A percentile compares a stretch with the other conserved stretches of the same genome.
Evolutionary conservation across 2,329 filamentous ascomycete genomes (phyloP).

Genomic region (Fusarium austroafricanum): DNA sequence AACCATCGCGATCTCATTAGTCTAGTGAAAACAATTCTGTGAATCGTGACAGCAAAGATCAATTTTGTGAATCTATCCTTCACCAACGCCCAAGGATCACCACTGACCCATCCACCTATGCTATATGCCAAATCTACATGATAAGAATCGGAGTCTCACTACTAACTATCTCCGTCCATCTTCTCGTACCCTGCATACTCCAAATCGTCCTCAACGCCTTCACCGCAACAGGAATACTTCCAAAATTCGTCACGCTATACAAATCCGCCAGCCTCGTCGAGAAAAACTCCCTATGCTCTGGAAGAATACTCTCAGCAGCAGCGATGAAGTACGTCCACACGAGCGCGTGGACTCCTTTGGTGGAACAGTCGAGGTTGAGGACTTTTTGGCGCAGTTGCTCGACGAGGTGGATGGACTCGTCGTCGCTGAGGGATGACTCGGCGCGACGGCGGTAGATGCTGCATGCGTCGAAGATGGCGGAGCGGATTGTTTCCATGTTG

Average conservation of each 20-base stretch:
- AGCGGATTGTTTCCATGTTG: constrained; percentile 39
- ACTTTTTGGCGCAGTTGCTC: constrained; percentile 50
- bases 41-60: no score
- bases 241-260: constrained; percentile 51
- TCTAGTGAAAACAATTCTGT: no score
- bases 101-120: neutral
- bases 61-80: neutral
- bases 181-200: constrained; percentile 39
- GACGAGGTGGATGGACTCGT: constrained; percentile 45
- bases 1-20: no score
- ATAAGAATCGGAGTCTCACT: constrained; percentile 46
- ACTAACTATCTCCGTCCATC: constrained; percentile 49
- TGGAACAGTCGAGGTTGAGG: constrained; percentile 41
- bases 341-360: constrained; percentile 52
- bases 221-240: constrained; percentile 53
- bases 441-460: constrained; percentile 44
- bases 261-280: constrained; percentile 45
- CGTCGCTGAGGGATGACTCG: constrained; percentile 27
- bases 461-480: constrained; percentile 44
- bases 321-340: constrained; percentile 57
- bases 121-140: constrained; percentile 35
- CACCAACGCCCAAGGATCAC: neutral
- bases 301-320: constrained; percentile 52
- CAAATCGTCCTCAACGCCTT: constrained; percentile 51
- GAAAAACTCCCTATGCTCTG: constrained; percentile 53